phyloP scores from a whole-genome alignment of 2,329 filamentous ascomycete species.

The Cladophialophora yegresii region DNA sequence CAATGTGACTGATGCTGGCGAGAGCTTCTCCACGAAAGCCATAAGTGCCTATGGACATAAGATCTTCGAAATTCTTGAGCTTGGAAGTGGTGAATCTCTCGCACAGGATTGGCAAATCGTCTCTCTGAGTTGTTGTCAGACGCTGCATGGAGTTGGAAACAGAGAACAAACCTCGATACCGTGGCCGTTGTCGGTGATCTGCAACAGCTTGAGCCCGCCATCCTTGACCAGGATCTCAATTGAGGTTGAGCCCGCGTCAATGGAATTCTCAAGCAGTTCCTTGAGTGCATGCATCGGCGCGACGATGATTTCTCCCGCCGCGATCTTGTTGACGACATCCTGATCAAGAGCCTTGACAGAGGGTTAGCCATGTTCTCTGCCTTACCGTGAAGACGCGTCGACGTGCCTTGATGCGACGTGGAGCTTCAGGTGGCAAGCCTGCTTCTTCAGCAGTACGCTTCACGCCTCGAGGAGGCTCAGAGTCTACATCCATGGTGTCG shows the following conservation, averaged over 20 bases:
- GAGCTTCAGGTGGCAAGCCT: slow-evolving; percentile 43
- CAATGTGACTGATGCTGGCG: slow-evolving; percentile 97
- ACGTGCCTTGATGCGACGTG: slow-evolving; percentile 54
- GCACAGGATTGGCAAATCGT: slow-evolving; percentile 87
- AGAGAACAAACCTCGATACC: slow-evolving; percentile 75
- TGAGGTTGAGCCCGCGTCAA: slow-evolving; percentile 92
- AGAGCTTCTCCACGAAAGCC: slow-evolving; percentile 97
- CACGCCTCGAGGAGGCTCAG: slow-evolving; percentile 43
- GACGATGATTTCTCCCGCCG: slow-evolving; percentile 96
- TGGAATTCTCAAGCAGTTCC: slow-evolving; percentile 93
- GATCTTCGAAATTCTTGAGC: slow-evolving; percentile 87
- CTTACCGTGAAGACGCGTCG: slow-evolving; percentile 43
- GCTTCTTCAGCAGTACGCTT: slow-evolving; percentile 56
- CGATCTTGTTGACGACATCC: slow-evolving; percentile 97
- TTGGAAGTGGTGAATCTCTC: slow-evolving; percentile 98
- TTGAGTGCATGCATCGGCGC: slow-evolving; percentile 95
- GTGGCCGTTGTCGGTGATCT: slow-evolving; percentile 96
- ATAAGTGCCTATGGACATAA: slow-evolving; percentile 87
- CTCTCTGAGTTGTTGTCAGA: slow-evolving; percentile 61
- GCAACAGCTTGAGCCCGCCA: slow-evolving; percentile 87
- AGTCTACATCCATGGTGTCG: slow-evolving; percentile 50
- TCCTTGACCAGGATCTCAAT: slow-evolving; percentile 93
- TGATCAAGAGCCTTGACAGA: slow-evolving; percentile 72
- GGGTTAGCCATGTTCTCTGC: slow-evolving; percentile 29
- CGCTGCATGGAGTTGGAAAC: background rate